A percentile compares a stretch with the other conserved stretches of the same genome.
These are phyloP conservation scores for Delonix regia DNA, from an alignment of 306 rosid species.

Conservation along the genomic window DNA sequence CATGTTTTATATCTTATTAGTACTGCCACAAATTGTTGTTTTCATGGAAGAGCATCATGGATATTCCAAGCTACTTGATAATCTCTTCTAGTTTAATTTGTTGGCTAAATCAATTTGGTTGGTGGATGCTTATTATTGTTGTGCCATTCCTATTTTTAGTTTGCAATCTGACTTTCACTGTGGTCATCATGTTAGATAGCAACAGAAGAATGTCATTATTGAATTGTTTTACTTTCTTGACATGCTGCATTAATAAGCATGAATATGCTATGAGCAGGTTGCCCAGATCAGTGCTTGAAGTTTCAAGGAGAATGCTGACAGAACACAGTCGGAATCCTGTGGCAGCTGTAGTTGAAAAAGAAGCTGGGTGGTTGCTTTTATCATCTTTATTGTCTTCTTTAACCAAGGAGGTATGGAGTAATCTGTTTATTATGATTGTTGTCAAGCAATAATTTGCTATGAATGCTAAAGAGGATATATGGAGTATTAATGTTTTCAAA, in stretches of 20 bases:
- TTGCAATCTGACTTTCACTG: slow-evolving; percentile 23
- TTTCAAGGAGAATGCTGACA: slow-evolving; percentile 82
- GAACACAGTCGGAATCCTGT: slow-evolving; percentile 76
- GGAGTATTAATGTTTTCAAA: neutral
- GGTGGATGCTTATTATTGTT: neutral
- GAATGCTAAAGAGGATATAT: neutral
- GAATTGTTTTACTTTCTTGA: slow-evolving; percentile 27
- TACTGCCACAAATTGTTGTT: slow-evolving; percentile 11
- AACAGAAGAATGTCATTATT: neutral
- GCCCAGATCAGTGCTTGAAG: slow-evolving; percentile 84
- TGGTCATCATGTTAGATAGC: slow-evolving; percentile 13
- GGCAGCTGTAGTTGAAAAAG: slow-evolving; percentile 78
- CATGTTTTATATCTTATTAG: slow-evolving; percentile 19
- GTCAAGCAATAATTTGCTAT: slow-evolving; percentile 13
- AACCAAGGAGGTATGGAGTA: slow-evolving; percentile 78
- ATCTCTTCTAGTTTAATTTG: slow-evolving; percentile 24
- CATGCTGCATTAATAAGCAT: slow-evolving; percentile 24
- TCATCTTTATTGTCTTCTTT: slow-evolving; percentile 87
- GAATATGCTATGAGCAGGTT: slow-evolving; percentile 53
- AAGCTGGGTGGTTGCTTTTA: slow-evolving; percentile 97
- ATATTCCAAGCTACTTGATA: slow-evolving; percentile 9
- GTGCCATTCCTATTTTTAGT: neutral
- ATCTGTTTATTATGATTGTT: slow-evolving; percentile 9
- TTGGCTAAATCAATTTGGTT: slow-evolving; percentile 10
- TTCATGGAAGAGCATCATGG: slow-evolving; percentile 16